phyloP scores from a whole-genome alignment of 2,329 filamentous ascomycete genomes.

The Juglanconis oblonga region DNA sequence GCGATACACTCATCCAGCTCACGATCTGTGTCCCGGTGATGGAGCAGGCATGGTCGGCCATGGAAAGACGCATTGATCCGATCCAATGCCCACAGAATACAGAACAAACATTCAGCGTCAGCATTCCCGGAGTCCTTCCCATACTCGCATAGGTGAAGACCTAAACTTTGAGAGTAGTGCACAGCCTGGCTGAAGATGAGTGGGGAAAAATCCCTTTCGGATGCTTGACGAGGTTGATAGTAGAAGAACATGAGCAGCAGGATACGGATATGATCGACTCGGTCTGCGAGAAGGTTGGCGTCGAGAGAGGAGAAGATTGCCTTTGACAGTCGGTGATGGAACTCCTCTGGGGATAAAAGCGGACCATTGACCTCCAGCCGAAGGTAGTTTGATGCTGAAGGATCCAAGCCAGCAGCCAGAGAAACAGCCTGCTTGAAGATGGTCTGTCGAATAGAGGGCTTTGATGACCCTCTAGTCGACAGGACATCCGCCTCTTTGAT shows the following conservation, averaged over 20 bases:
- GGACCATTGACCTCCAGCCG: slow-evolving; percentile 39
- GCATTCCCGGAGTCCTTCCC: slow-evolving; percentile 29
- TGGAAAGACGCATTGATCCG: slow-evolving; percentile 58
- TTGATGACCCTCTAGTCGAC: slow-evolving; percentile 22
- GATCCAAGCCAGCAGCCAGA: slow-evolving; percentile 51
- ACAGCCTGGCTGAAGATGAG: slow-evolving; percentile 52
- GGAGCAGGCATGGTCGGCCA: slow-evolving; percentile 57
- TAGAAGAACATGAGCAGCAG: slow-evolving; percentile 56
- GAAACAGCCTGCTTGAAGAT: slow-evolving; percentile 54
- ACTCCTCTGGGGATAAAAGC: slow-evolving; percentile 43
- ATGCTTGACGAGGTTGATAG: slow-evolving; percentile 50
- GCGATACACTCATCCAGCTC: slow-evolving; percentile 49
- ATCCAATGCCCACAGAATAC: slow-evolving; percentile 60
- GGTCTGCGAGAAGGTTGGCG: slow-evolving; percentile 50
- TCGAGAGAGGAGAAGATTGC: slow-evolving; percentile 49
- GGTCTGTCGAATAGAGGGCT: slow-evolving; percentile 28
- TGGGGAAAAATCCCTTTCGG: slow-evolving; percentile 53
- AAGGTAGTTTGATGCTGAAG: slow-evolving; percentile 41
- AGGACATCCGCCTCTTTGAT: slow-evolving; percentile 38
- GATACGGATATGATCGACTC: slow-evolving; percentile 53
- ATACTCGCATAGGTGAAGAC: slow-evolving; percentile 48
- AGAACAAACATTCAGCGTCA: slow-evolving; percentile 50
- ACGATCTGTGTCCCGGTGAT: slow-evolving; percentile 57
- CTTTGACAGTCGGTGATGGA: slow-evolving; percentile 45
- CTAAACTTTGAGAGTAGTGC: slow-evolving; percentile 55